Base-by-base conservation (phyloP, 2,329 filamentous ascomycete species). In the Epichloe uncinata region DNA sequence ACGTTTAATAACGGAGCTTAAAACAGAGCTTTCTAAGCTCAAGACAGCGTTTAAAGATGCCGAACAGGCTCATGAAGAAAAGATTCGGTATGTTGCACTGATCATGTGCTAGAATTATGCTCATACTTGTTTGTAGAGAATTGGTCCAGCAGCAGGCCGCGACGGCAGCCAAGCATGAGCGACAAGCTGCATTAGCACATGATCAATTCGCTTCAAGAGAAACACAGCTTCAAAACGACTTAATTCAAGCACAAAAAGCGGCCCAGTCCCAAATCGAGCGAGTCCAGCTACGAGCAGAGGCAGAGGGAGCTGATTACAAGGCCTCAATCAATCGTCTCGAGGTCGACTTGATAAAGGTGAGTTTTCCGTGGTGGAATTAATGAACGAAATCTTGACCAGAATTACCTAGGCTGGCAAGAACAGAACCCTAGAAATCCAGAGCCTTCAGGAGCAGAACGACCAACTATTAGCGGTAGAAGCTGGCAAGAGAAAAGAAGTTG, bases 271-370 rank as follows among this genome's bases (percentile, higher is more conserved):
- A 81, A 49, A 60, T 67, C 1, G 73, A 78, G 45, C 70, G 74
- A 36, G 60, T 69, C 3, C 69, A 69, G 48, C 68, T 71, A 30
- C 67, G 74, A 41, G 63, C 66, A 26, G 82, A 85, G 42, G 78
- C 77, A 1, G 81, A 86, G 57, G 71, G 71, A 77, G 74, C 78
- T n/a, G 80, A 83, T 54, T 64, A 86, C 12, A 75, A 76, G 57
- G 74, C 73, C 22, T 81, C 72, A 2, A 73, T 84, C 30, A 77
- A 74, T 49, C 73, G 74, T 42, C 66, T 88, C 15, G 77, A 85
- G 61, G 75, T 78, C 35, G 77, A 81, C 56, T 55, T 83, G 12
- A 72, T 79, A 63, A 82, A 81, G 70, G 78, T 77, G 61, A 49
- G 60, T 30, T 15, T 35, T 30, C 12, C 16, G 30, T 42, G 3